phyloP scores from a whole-genome alignment of 148 eudicot genomes.

The Chenopodium album region DNA sequence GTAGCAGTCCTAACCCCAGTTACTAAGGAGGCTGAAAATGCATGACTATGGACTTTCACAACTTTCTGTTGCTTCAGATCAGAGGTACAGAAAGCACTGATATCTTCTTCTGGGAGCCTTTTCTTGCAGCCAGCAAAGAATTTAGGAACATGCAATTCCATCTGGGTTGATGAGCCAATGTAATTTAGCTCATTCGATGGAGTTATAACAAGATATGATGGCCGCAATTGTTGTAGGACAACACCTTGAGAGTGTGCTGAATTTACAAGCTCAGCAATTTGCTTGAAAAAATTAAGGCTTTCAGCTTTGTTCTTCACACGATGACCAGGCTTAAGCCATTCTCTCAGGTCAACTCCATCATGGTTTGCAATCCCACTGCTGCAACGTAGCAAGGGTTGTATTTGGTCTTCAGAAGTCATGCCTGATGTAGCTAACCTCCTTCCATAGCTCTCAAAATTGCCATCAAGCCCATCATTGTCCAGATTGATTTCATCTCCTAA shows the following conservation, averaged over 20 bases:
- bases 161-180: conserved; percentile 36
- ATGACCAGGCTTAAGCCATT: conserved; percentile 45
- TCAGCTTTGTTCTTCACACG: conserved; percentile 38
- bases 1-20: conserved; percentile 4
- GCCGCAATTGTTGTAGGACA: conserved; percentile 44
- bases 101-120: conserved; percentile 32
- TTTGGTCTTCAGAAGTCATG: conserved; percentile 16
- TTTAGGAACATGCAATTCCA: conserved; percentile 6
- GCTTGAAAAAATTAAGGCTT: conserved; percentile 41
- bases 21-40: conserved; percentile 13
- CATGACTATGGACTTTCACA: conserved; percentile 11
- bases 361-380: conserved; percentile 7
- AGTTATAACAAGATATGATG: conserved; percentile 37
- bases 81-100: conserved; percentile 5
- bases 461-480: neutral
- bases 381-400: conserved; percentile 17
- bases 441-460: conserved; percentile 14
- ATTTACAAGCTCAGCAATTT: conserved; percentile 50
- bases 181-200: conserved; percentile 41
- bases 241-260: conserved; percentile 40
- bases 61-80: conserved; percentile 40
- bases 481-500: conserved; percentile 14
- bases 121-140: conserved; percentile 29
- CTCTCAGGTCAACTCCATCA: conserved; percentile 45
- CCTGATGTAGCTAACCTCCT: conserved; percentile 11